Conservation (phyloP, 1,284 basidiomycete genomes). For the Mrakiaceae sp. region DNA sequence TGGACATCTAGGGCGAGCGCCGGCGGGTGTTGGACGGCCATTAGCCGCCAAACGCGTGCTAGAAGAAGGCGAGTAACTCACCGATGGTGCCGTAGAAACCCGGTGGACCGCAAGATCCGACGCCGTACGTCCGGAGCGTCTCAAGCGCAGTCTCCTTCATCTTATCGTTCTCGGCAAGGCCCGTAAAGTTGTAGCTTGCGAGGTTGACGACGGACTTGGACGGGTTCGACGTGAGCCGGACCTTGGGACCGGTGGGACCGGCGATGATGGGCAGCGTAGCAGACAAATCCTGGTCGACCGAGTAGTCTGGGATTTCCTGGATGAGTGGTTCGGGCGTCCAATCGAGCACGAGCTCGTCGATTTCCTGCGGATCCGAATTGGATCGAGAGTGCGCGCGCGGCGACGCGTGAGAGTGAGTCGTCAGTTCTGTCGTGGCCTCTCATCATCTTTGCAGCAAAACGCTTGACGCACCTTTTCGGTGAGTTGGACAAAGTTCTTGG, state of each 20-base stretch:
- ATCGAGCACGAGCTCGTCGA: slow-evolving; percentile 90
- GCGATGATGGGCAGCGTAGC: slow-evolving; percentile 63
- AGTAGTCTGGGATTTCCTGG: slow-evolving; percentile 43
- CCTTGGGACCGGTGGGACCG: slow-evolving; percentile 72
- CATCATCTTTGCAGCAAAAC: no score
- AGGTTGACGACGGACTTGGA: slow-evolving; percentile 77
- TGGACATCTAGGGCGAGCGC: slow-evolving; percentile 62
- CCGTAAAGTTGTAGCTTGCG: slow-evolving; percentile 86
- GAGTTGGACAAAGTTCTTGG: slow-evolving; percentile 86
- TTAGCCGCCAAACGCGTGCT: background rate
- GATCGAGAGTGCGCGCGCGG: slow-evolving; percentile 1
- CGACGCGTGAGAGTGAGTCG: background rate
- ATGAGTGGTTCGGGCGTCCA: slow-evolving; percentile 84
- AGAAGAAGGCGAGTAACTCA: slow-evolving; percentile 31
- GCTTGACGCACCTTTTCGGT: slow-evolving; percentile 59
- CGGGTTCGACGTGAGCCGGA: slow-evolving; percentile 48
- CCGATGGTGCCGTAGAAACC: slow-evolving; percentile 96
- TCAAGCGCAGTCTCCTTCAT: slow-evolving; percentile 79
- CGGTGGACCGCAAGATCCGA: slow-evolving; percentile 91
- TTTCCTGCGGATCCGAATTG: slow-evolving; percentile 52
- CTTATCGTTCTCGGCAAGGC: slow-evolving; percentile 74
- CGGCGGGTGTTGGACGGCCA: background rate
- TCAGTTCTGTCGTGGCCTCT: background rate
- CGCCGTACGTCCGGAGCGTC: slow-evolving; percentile 80
- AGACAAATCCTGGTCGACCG: slow-evolving; percentile 57